Evolutionary conservation across 768 basidiomycete species (phyloP).

Genomic region (Punctularia strigosozonata): DNA sequence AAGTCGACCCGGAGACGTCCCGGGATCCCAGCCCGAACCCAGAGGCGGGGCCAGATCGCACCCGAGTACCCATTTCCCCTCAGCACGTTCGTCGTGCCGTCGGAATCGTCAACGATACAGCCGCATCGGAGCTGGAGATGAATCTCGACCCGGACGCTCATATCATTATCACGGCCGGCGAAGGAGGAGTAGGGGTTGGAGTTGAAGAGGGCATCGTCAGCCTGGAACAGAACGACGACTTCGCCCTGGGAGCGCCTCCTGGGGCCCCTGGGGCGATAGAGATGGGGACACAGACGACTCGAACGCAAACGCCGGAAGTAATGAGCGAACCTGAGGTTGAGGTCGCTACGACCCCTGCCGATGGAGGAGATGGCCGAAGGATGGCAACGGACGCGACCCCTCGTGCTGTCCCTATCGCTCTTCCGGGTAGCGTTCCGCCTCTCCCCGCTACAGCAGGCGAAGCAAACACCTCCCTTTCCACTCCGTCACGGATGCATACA

Average conservation of each 20-base stretch:
- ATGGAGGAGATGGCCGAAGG: too few species aligned
- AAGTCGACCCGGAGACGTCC: constrained; percentile 13
- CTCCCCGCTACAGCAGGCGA: too few species aligned
- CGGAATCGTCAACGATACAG: constrained; percentile 33
- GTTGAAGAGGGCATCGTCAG: constrained; percentile 72
- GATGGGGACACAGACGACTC: too few species aligned
- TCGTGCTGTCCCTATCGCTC: constrained; percentile 43
- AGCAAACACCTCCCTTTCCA: too few species aligned
- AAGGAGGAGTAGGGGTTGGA: constrained; percentile 34
- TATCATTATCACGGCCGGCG: constrained; percentile 36
- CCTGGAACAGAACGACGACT: constrained; percentile 75
- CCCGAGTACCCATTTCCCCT: too few species aligned
- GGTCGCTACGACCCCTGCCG: constrained; percentile 15
- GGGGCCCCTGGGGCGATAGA: constrained; percentile 78
- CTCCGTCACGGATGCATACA: too few species aligned
- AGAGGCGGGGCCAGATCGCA: constrained; percentile 15
- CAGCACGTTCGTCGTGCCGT: constrained; percentile 30
- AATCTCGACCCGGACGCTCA: constrained; percentile 37
- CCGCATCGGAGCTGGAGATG: constrained; percentile 20
- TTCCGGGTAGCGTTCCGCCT: constrained; percentile 24
- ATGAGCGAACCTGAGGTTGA: background rate
- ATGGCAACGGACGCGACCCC: constrained; percentile 47
- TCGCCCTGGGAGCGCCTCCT: constrained; percentile 84
- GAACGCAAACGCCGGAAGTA: background rate
- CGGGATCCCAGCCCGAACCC: constrained; percentile 19